These are phyloP conservation scores for Colletotrichum musae DNA, from an alignment of 2,329 filamentous ascomycete species.

Conservation along the genomic window DNA sequence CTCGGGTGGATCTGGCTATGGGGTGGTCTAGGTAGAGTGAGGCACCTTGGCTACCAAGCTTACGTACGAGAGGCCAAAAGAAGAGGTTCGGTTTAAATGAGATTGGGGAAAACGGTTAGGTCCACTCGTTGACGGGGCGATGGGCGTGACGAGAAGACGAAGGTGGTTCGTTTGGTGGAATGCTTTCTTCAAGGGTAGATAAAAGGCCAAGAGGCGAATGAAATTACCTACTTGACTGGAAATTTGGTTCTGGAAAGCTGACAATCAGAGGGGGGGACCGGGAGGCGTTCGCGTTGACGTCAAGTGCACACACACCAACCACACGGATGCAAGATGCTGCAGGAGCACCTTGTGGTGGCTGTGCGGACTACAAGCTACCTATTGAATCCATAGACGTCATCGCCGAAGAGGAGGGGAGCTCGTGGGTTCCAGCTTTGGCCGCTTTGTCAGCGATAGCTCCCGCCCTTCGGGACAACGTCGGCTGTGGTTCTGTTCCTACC, in stretches of 20 bases:
- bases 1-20: neutral
- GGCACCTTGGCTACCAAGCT: neutral
- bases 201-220: conserved; percentile 4
- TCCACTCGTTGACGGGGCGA: conserved; percentile 34
- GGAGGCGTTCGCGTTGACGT: neutral
- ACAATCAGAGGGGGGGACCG: neutral
- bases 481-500: no score
- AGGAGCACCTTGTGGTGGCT: conserved; percentile 18
- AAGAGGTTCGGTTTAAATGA: neutral
- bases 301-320: neutral
- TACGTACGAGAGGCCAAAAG: neutral
- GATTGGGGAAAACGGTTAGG: conserved; percentile 10
- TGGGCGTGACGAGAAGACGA: neutral
- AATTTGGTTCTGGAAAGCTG: neutral
- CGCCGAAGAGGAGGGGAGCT: conserved; percentile 4
- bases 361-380: neutral
- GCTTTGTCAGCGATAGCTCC: neutral
- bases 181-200: conserved; percentile 3
- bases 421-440: neutral
- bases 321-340: no score
- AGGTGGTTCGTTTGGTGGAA: conserved; percentile 5
- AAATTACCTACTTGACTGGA: neutral
- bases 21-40: neutral
- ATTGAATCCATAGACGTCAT: conserved; percentile 23
- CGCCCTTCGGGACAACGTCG: neutral